Evolutionary conservation across 257 asterid genomes (phyloP).

Genomic region (Anisodus acutangulus): DNA sequence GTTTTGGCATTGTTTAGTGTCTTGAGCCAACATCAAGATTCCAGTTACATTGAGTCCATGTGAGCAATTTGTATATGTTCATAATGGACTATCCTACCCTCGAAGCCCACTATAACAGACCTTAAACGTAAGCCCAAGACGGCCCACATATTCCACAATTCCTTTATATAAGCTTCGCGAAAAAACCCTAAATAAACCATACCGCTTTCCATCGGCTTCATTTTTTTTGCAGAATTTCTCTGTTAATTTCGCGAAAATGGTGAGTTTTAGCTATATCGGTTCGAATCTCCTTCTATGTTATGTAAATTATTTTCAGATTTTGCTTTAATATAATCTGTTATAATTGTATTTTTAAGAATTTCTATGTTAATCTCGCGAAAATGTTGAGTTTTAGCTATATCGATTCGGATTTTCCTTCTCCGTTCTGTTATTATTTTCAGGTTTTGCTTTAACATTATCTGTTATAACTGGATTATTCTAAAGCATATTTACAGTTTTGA

Average conservation of each 20-base stretch:
- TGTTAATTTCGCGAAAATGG: background rate
- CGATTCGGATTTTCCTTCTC: no score
- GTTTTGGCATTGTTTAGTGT: no score
- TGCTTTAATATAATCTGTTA: background rate
- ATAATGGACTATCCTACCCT: slow-evolving; percentile 8
- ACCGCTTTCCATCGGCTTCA: background rate
- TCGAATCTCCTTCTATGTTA: no score
- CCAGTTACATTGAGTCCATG: no score
- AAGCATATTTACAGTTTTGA: no score
- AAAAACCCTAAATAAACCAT: slow-evolving; percentile 13
- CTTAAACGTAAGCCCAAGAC: slow-evolving; percentile 2
- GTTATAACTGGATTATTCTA: no score
- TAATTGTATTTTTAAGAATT: no score
- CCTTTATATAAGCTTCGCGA: background rate
- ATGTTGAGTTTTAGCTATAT: background rate
- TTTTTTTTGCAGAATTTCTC: background rate
- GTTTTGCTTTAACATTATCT: background rate
- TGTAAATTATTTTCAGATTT: no score
- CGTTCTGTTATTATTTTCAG: no score
- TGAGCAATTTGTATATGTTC: no score
- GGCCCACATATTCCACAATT: background rate
- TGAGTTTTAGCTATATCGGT: background rate
- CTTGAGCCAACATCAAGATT: no score
- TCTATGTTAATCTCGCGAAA: background rate
- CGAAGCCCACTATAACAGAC: no score